Base-by-base conservation (phyloP, 2,329 filamentous ascomycete species). In the Neurospora sp. region DNA sequence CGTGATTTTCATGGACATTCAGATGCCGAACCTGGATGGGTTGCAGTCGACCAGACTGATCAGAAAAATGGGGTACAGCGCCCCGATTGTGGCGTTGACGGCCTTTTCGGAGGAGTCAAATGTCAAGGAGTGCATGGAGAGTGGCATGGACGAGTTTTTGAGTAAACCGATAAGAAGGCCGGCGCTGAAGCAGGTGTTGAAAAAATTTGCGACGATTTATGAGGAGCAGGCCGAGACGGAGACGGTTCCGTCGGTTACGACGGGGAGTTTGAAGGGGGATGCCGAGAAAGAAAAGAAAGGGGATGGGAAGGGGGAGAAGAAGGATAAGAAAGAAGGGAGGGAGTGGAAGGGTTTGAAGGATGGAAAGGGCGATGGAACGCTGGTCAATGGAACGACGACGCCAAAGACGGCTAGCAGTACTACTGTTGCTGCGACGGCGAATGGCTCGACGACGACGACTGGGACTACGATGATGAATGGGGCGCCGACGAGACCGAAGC, bases 1-100 rank as follows among this genome's bases (percentile, higher is more conserved):
- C 74, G 84, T 97, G 36, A 95, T 97, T 72, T 96, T 97, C 77
- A 97, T 97, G 94, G 94, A 97, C 76, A 91, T 97, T 8, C 92
- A 92, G 80, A 97, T 97, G 94, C 94, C 94, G 3, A 96, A 96
- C 72, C 86, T 97, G 15, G 93, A 97, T 76, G 94, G 94, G 1
- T 82, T 97, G 33, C 91, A 97, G 78, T 94, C 91, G 66, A 97
- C 94, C 0, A 87, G 90, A 10, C 83, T 96, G 40, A 97, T 97
- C 75, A 88, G 94, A 6, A 84, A 93, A 77, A 91, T 95, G 83
- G 94, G 94, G 1, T 97, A 96, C 80, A 89, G 87, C 11, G 91
- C 91, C 1, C 94, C 94, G 0, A 97, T 97, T 72, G 93, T 97
- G 15, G 94, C 94, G 0, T 82, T 97, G 65, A 97, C 93, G 11